Evolutionary conservation across 1,284 basidiomycete species (phyloP).

Genomic region (Vanrija sp.): DNA sequence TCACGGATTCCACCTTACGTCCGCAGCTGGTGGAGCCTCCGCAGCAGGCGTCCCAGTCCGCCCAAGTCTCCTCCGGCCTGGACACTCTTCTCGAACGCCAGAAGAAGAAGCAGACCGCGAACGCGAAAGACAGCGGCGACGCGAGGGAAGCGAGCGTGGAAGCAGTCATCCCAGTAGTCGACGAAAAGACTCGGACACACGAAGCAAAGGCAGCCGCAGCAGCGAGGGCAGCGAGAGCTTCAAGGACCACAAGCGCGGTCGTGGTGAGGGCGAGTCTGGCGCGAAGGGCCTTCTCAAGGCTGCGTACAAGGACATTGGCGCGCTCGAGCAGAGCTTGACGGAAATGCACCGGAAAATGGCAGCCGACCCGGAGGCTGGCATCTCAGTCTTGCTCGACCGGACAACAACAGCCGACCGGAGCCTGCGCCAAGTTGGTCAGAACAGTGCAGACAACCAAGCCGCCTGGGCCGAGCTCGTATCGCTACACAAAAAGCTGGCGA

Average conservation of each 20-base stretch:
- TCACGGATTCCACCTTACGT: no score
- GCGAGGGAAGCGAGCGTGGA: constrained; percentile 47
- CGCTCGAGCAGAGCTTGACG: constrained; percentile 45
- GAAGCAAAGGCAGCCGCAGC: constrained; percentile 42
- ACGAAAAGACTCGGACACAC: constrained; percentile 34
- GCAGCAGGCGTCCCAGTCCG: no score
- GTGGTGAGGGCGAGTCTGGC: constrained; percentile 47
- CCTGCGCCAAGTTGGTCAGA: constrained; percentile 9
- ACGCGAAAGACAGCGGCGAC: constrained; percentile 41
- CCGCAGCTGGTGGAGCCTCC: no score
- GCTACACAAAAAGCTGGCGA: constrained; percentile 60
- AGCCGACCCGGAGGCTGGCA: constrained; percentile 42
- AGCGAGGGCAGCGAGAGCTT: constrained; percentile 51
- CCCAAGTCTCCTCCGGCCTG: no score
- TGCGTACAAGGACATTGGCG: constrained; percentile 46
- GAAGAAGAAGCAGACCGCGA: constrained; percentile 47
- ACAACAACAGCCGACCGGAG: constrained; percentile 3
- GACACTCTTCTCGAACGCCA: constrained; percentile 16
- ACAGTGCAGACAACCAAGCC: constrained; percentile 23
- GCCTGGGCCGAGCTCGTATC: constrained; percentile 48
- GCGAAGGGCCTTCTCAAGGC: constrained; percentile 47
- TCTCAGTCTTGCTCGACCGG: constrained; percentile 26
- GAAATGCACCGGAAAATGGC: constrained; percentile 48
- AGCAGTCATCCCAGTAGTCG: constrained; percentile 18
- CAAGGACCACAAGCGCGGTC: constrained; percentile 46